phyloP scores from a whole-genome alignment of 225 moss, liverwort and hornwort species.

The Anthoceros angustus region DNA sequence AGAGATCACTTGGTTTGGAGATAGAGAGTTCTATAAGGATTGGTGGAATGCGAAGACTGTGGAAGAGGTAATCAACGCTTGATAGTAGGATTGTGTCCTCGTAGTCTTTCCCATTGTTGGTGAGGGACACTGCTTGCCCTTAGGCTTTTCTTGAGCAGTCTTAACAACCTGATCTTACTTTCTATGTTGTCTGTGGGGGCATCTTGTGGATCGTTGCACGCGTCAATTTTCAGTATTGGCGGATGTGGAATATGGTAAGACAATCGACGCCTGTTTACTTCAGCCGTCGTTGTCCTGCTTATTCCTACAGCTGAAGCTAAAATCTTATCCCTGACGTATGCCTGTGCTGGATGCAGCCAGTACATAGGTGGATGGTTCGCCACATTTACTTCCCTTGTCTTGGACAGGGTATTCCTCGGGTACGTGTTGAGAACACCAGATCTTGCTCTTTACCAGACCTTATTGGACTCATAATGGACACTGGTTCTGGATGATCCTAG shows the following conservation, averaged over 20 bases:
- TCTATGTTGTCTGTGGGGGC: not conserved
- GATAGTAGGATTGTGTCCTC: slow-evolving; percentile 2
- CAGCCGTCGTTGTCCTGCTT: not conserved
- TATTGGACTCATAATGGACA: not conserved
- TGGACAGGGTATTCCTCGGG: slow-evolving; percentile 65
- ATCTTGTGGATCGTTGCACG: slow-evolving; percentile 3
- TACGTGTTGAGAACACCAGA: slow-evolving; percentile 9
- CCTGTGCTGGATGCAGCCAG: slow-evolving; percentile 39
- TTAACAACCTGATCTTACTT: not conserved
- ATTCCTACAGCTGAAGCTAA: too few relatives aligned
- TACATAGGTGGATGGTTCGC: slow-evolving; percentile 97
- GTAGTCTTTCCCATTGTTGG: slow-evolving; percentile 13
- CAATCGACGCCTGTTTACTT: not conserved
- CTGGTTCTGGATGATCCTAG: not conserved
- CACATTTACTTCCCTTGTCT: slow-evolving; percentile 93
- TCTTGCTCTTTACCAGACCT: not conserved
- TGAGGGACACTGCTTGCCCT: not conserved
- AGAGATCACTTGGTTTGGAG: slow-evolving; percentile 78
- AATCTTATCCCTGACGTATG: too few relatives aligned
- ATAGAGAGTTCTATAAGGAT: slow-evolving; percentile 91
- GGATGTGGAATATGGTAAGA: slow-evolving; percentile 96
- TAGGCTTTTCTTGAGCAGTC: not conserved
- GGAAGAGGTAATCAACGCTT: slow-evolving; percentile 47
- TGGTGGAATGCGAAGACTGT: slow-evolving; percentile 99
- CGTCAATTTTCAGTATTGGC: slow-evolving; percentile 53